Conservation (phyloP, 495 filamentous ascomycete genomes). For the Talaromyces borbonicus region DNA sequence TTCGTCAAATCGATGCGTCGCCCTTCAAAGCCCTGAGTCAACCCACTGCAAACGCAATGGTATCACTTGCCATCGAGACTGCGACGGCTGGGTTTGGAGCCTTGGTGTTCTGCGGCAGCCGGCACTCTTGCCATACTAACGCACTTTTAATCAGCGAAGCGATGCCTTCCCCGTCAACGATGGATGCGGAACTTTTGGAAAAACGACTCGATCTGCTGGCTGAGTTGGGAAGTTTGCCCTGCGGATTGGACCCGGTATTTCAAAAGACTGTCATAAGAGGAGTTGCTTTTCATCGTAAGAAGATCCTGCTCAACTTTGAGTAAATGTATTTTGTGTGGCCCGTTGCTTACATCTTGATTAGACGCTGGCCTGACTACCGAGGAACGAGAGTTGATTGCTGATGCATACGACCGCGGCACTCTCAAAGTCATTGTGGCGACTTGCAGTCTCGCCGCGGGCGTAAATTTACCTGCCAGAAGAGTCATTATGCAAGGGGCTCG, state of each 20-base stretch:
- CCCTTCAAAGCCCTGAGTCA: conserved; percentile 50
- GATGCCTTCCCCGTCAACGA: conserved; percentile 36
- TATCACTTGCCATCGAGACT: conserved; percentile 59
- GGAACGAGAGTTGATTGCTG: conserved; percentile 65
- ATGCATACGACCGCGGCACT: conserved; percentile 60
- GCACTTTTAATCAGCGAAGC: conserved; percentile 54
- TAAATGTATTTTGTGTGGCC: not conserved
- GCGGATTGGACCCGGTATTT: conserved; percentile 58
- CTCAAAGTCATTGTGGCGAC: conserved; percentile 71
- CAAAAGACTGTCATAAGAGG: conserved; percentile 55
- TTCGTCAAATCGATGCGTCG: conserved; percentile 44
- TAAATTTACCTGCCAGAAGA: conserved; percentile 66
- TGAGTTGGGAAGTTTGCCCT: conserved; percentile 55
- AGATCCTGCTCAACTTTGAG: not conserved
- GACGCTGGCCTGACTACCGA: conserved; percentile 72
- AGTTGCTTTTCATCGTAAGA: conserved; percentile 67
- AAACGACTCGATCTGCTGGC: conserved; percentile 56
- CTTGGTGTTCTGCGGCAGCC: conserved; percentile 67
- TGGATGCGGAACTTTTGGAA: conserved; percentile 40
- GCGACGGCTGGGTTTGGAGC: conserved; percentile 58
- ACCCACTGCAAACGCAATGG: conserved; percentile 56
- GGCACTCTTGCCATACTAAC: conserved; percentile 54
- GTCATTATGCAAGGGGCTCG: conserved; percentile 71
- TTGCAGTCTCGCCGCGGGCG: conserved; percentile 75
- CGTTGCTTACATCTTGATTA: conserved; percentile 11